These are phyloP conservation scores for Colletotrichum theobromicola DNA, from an alignment of 2,329 filamentous ascomycete genomes.

Conservation along the genomic window DNA sequence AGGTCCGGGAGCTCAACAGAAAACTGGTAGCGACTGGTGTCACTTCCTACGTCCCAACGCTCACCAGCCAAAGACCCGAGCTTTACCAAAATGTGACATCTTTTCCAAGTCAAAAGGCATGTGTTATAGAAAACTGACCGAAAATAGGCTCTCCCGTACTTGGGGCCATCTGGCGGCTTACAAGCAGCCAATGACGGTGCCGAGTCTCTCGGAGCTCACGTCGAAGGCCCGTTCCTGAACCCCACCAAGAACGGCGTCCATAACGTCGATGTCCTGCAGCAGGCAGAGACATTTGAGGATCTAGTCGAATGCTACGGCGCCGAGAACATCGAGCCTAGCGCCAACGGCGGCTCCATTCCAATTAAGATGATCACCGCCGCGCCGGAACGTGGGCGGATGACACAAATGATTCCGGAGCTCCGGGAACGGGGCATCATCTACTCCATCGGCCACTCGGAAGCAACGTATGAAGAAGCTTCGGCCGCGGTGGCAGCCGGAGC, in stretches of 20 bases:
- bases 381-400: slow-evolving; percentile 78
- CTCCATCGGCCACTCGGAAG: slow-evolving; percentile 86
- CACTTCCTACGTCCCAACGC: slow-evolving; percentile 85
- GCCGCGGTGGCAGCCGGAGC: slow-evolving; percentile 75
- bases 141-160: slow-evolving; percentile 69
- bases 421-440: slow-evolving; percentile 71
- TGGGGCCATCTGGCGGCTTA: slow-evolving; percentile 71
- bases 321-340: slow-evolving; percentile 61
- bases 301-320: slow-evolving; percentile 75
- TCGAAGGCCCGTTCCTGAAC: slow-evolving; percentile 88
- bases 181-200: slow-evolving; percentile 72
- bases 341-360: slow-evolving; percentile 36
- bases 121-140: not conserved
- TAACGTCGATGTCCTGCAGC: slow-evolving; percentile 72
- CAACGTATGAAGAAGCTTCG: slow-evolving; percentile 82
- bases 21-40: slow-evolving; percentile 80
- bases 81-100: slow-evolving; percentile 74
- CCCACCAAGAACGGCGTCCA: slow-evolving; percentile 88
- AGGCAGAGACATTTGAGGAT: slow-evolving; percentile 68
- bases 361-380: slow-evolving; percentile 88
- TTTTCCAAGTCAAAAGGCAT: too few relatives aligned
- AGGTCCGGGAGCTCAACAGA: slow-evolving; percentile 73
- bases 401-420: slow-evolving; percentile 70
- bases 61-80: slow-evolving; percentile 81
- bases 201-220: slow-evolving; percentile 88